Percentiles rank a stretch among this genome's conserved stretches.
These are phyloP conservation scores for Serendipita sp. DNA, from an alignment of 1,284 basidiomycete genomes.

Conservation along the genomic window DNA sequence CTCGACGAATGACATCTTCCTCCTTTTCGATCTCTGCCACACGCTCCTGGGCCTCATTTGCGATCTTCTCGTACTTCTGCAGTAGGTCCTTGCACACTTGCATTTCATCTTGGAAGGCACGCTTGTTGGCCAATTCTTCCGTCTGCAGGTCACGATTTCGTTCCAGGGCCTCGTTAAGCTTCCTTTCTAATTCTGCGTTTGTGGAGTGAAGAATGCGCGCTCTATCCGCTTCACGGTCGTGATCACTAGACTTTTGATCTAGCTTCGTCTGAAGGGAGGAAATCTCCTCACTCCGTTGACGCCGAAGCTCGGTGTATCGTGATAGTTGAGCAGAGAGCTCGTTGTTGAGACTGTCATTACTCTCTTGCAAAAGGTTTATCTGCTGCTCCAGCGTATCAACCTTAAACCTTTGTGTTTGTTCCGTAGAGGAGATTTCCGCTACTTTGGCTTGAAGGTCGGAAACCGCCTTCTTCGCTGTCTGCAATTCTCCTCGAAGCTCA, in stretches of 20 bases:
- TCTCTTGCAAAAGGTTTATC: background rate
- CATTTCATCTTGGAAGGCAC: background rate
- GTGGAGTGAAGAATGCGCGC: background rate
- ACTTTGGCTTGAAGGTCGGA: background rate
- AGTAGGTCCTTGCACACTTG: background rate
- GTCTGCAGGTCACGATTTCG: background rate
- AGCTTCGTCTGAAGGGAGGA: background rate
- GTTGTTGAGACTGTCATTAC: background rate
- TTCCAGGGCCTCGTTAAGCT: background rate
- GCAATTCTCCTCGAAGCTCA: background rate
- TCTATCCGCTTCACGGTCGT: background rate
- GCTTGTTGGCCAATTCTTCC: background rate
- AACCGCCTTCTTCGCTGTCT: background rate
- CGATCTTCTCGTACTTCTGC: background rate
- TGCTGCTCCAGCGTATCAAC: background rate
- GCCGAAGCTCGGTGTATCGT: slow-evolving; percentile 1
- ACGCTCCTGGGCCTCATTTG: background rate
- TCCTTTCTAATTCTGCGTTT: background rate
- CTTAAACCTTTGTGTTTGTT: background rate
- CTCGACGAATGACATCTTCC: background rate
- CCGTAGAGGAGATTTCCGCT: background rate
- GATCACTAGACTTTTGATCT: background rate
- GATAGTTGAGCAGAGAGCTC: slow-evolving; percentile 2
- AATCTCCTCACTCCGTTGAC: background rate
- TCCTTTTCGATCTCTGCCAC: slow-evolving; percentile 1